Base-by-base conservation (phyloP, 2,329 filamentous ascomycete species). In the Monosporascus sp. region DNA sequence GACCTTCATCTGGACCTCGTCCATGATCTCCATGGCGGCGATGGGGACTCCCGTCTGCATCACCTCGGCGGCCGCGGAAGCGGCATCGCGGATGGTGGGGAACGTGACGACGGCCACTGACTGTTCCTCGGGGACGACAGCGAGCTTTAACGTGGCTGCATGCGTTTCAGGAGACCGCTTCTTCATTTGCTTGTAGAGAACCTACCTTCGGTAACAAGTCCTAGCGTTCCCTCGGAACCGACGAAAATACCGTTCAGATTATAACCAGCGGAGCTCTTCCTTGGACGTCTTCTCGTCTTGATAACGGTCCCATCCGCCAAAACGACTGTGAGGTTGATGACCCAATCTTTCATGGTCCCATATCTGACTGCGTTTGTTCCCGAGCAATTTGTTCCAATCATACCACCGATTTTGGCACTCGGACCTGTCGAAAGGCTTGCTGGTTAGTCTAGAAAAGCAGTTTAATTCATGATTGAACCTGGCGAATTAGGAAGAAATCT, bases 281-380 rank as follows among this genome's bases (percentile, higher is more conserved):
- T 78, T 11, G 89, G 89, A n/a, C 90, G 76, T 46, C 83, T 78
- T 51, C 87, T 79, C 0, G 89, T 93, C 74, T 92, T 93, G 72
- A 93, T 87, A 24, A 93, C 72, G 0, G 82, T 87, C 1, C 89
- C 89, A 62, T 93, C 88, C 9, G 89, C 85, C 27, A 93, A 78
- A 1, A 93, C 89, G 1, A 92, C 87, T 0, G 89, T 93, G 53
- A 93, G 71, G 63, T 91, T 91, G 64, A 93, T 83, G 25, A 93
- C 87, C 88, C 88, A 92, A 63, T 93, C 89, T 66, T 89, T 90
- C 89, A 93, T 93, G 0, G 89, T 92, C 7, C 89, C 89, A 64
- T 93, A 93, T 60, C 84, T 80, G 41, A 91, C 87, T 2, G 88
- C 88, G 63, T 91, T 92, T 0, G 89, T 93, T 2, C 89, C 89